These are phyloP conservation scores for Myxozyma geophila DNA, from an alignment of 805 yeast genomes.

Conservation along the genomic window DNA sequence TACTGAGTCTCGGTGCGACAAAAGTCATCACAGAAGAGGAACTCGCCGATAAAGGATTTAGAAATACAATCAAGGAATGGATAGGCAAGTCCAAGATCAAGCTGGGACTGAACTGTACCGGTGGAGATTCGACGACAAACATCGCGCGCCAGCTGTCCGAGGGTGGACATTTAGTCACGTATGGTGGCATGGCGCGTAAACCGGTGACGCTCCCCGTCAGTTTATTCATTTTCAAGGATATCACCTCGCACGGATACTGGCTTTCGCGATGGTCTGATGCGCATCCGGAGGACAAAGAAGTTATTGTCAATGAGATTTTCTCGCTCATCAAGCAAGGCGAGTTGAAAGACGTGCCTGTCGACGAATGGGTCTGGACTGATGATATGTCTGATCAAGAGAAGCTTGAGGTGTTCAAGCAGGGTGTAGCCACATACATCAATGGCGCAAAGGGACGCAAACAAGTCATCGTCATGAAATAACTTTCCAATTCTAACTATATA, in stretches of 20 bases:
- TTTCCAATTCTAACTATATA: not conserved
- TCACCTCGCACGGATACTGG: conserved; percentile 92
- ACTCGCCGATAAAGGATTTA: conserved; percentile 69
- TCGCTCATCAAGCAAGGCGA: conserved; percentile 63
- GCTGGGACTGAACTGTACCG: conserved; percentile 89
- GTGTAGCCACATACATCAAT: conserved; percentile 49
- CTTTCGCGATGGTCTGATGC: conserved; percentile 67
- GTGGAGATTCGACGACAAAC: conserved; percentile 83
- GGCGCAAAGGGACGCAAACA: conserved; percentile 51
- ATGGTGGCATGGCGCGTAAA: conserved; percentile 97
- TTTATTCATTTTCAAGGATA: conserved; percentile 83
- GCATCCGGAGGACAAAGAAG: conserved; percentile 63
- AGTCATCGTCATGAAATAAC: conserved; percentile 45
- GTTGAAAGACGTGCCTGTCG: conserved; percentile 55
- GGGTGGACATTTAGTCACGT: conserved; percentile 81
- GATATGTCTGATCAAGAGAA: conserved; percentile 51
- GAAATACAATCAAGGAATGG: conserved; percentile 55
- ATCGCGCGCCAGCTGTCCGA: conserved; percentile 79
- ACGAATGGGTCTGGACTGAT: conserved; percentile 48
- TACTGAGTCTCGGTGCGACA: conserved; percentile 77
- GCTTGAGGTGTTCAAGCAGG: conserved; percentile 50
- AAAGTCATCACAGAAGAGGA: conserved; percentile 89
- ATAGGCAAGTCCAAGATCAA: conserved; percentile 56
- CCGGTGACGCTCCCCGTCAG: conserved; percentile 93
- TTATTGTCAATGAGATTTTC: conserved; percentile 60